These are phyloP conservation scores for Helotiales sp. DNA, from an alignment of 2,329 filamentous ascomycete species.

Conservation along the genomic window DNA sequence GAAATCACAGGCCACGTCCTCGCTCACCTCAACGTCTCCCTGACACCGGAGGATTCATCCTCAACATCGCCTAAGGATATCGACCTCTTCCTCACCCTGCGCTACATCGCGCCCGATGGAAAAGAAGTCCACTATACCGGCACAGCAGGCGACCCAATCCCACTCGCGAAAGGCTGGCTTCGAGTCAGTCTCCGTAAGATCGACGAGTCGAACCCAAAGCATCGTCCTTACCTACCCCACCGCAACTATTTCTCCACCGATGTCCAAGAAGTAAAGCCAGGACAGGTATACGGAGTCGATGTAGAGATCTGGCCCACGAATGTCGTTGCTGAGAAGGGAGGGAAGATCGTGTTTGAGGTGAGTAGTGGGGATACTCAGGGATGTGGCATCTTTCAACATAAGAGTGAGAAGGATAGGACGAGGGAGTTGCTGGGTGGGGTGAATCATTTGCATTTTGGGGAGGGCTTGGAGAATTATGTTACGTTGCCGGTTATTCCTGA, in stretches of 20 bases:
- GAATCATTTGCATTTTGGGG: slow-evolving; percentile 55
- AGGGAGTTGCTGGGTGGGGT: slow-evolving; percentile 44
- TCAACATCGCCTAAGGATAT: slow-evolving; percentile 46
- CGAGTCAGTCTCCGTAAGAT: slow-evolving; percentile 57
- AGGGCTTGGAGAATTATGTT: slow-evolving; percentile 50
- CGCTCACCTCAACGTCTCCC: slow-evolving; percentile 63
- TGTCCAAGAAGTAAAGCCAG: slow-evolving; percentile 52
- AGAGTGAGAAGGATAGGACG: slow-evolving; percentile 41
- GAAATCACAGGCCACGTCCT: slow-evolving; percentile 70
- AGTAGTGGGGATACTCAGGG: slow-evolving; percentile 59
- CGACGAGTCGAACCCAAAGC: slow-evolving; percentile 48
- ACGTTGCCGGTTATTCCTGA: slow-evolving; percentile 55
- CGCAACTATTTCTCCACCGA: slow-evolving; percentile 59
- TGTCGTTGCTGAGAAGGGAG: slow-evolving; percentile 53
- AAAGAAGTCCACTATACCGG: slow-evolving; percentile 65
- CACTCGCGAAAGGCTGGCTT: slow-evolving; percentile 65
- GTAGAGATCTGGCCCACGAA: slow-evolving; percentile 67
- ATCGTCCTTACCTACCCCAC: slow-evolving; percentile 55
- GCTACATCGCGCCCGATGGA: slow-evolving; percentile 54
- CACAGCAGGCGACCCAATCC: slow-evolving; percentile 63
- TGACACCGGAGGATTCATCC: slow-evolving; percentile 50
- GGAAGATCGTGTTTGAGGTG: slow-evolving; percentile 55
- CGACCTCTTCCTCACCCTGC: slow-evolving; percentile 63
- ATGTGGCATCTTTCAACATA: slow-evolving; percentile 56
- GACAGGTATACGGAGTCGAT: slow-evolving; percentile 59